phyloP scores from a whole-genome alignment of 768 basidiomycete species.

The Tricholoma bakamatsutake region DNA sequence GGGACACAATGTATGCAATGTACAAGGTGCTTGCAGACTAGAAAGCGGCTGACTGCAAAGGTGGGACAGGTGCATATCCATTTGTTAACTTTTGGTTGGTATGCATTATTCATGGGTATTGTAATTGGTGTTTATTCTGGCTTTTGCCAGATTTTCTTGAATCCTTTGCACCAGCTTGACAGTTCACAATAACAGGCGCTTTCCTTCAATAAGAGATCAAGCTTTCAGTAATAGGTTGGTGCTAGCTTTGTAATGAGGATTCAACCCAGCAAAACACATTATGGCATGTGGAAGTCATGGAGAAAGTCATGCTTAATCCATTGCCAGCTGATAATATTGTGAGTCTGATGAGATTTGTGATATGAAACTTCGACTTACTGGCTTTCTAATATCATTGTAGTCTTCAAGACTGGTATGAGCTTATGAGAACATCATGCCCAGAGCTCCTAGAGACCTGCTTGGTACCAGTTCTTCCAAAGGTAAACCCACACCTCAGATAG shows the following conservation, averaged over 20 bases:
- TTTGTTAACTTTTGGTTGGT: too few species aligned
- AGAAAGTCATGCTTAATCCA: too few species aligned
- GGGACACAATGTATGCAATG: conserved; percentile 11
- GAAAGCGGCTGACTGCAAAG: too few species aligned
- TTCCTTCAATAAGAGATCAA: background rate
- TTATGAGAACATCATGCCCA: conserved; percentile 1
- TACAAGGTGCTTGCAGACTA: background rate
- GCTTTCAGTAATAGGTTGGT: background rate
- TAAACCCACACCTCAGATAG: background rate
- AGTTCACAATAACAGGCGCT: conserved; percentile 3
- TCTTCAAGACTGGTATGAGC: conserved; percentile 21
- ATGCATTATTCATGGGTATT: conserved; percentile 13
- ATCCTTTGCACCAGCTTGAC: conserved; percentile 12
- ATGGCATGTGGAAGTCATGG: too few species aligned
- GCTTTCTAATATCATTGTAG: conserved; percentile 25
- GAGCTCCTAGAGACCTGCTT: background rate
- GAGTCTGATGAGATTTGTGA: background rate
- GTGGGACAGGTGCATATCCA: too few species aligned
- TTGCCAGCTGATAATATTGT: conserved; percentile 17
- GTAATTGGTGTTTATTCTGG: conserved; percentile 12
- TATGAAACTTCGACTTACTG: conserved; percentile 15
- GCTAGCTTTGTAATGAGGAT: too few species aligned
- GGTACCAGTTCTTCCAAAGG: background rate
- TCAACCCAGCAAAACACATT: too few species aligned
- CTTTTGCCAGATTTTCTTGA: conserved; percentile 14